Evolutionary conservation across 768 basidiomycete species (phyloP).

Genomic region (Mycena vulgaris): DNA sequence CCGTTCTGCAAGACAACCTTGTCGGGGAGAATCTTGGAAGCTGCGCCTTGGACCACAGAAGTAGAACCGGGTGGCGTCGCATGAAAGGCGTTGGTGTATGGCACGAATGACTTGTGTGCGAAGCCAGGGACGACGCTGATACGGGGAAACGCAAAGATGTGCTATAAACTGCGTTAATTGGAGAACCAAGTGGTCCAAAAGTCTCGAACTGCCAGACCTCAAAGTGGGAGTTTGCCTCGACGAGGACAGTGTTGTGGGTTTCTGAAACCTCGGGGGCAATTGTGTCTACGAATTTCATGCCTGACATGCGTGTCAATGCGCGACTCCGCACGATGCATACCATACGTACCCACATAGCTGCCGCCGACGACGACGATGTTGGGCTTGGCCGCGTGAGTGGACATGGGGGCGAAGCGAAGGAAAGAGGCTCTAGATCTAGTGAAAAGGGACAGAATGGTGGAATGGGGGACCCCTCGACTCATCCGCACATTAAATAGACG

Average conservation of each 20-base stretch:
- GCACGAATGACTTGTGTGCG: constrained; percentile 51
- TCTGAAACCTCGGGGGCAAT: constrained; percentile 40
- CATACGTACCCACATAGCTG: constrained; percentile 48
- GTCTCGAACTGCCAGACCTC: constrained; percentile 29
- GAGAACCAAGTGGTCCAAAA: background rate
- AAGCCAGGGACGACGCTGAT: constrained; percentile 44
- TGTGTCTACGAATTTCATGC: constrained; percentile 41
- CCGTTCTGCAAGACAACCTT: constrained; percentile 41
- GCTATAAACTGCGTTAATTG: constrained; percentile 18
- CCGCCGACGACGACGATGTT: constrained; percentile 55
- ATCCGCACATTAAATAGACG: background rate
- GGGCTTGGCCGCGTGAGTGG: constrained; percentile 30
- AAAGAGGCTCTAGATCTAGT: background rate
- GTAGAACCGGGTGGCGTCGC: constrained; percentile 42
- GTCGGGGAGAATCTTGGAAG: constrained; percentile 39
- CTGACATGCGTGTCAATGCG: constrained; percentile 7
- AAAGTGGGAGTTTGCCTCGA: constrained; percentile 55
- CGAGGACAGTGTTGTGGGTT: constrained; percentile 47
- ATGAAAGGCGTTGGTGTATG: constrained; percentile 46
- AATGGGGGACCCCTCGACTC: background rate
- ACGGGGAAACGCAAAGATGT: constrained; percentile 54
- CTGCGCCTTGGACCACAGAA: constrained; percentile 39
- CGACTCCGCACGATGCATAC: background rate
- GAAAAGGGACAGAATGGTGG: constrained; percentile 30
- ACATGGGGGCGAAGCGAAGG: constrained; percentile 12